Conservation (phyloP, 805 yeast genomes). For the Scheffersomyces lignosus region DNA sequence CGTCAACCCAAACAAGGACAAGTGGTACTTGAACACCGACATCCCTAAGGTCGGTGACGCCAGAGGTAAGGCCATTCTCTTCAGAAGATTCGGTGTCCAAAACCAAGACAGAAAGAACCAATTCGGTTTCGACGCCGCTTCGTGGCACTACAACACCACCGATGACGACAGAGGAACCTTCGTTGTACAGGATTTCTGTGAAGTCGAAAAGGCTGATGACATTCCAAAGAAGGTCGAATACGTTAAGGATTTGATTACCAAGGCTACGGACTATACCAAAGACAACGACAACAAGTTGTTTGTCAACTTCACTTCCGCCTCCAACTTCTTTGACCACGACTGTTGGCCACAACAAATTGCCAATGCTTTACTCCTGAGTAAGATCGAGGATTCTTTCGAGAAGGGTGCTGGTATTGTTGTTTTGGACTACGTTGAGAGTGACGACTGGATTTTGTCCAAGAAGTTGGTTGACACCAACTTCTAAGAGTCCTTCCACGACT, state of each 20-base stretch:
- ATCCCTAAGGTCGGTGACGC: slow-evolving; percentile 62
- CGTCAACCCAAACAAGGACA: slow-evolving; percentile 47
- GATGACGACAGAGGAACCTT: slow-evolving; percentile 63
- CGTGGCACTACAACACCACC: slow-evolving; percentile 66
- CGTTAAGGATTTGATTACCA: slow-evolving; percentile 54
- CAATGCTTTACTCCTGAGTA: slow-evolving; percentile 44
- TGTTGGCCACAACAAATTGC: slow-evolving; percentile 79
- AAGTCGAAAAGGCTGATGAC: slow-evolving; percentile 51
- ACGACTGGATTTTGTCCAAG: slow-evolving; percentile 59
- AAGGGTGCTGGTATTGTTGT: slow-evolving; percentile 65
- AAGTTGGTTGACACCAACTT: slow-evolving; percentile 54
- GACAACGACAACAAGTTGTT: slow-evolving; percentile 55
- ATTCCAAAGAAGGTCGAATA: slow-evolving; percentile 56
- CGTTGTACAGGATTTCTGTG: slow-evolving; percentile 76
- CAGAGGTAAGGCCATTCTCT: slow-evolving; percentile 65
- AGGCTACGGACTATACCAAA: slow-evolving; percentile 51
- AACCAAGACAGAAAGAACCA: slow-evolving; percentile 41
- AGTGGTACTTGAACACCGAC: slow-evolving; percentile 58
- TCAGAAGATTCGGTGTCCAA: slow-evolving; percentile 69
- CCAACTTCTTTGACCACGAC: slow-evolving; percentile 65
- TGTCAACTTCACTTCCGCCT: slow-evolving; percentile 71
- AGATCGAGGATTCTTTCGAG: slow-evolving; percentile 48
- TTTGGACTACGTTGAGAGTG: slow-evolving; percentile 63
- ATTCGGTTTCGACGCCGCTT: slow-evolving; percentile 66
- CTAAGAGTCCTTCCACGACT: too few species aligned